phyloP scores from a whole-genome alignment of 73 alveolate genomes.

The Paramecium pentaurelia region DNA sequence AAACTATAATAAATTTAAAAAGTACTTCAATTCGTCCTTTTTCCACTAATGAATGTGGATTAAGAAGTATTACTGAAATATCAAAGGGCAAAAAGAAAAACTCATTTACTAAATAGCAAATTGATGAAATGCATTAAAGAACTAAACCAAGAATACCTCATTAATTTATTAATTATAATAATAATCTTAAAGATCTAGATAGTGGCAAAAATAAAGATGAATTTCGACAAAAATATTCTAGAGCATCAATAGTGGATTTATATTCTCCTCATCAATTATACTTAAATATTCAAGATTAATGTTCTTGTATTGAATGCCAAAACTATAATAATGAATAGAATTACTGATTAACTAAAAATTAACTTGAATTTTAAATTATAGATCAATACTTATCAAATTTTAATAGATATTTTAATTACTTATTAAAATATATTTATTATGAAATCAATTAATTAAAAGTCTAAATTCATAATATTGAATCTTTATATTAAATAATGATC shows the following conservation, averaged over 20 bases:
- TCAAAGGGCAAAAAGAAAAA: neutral
- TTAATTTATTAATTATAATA: neutral
- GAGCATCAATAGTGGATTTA: neutral
- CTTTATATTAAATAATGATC: no score
- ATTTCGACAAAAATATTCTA: neutral
- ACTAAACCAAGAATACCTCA: neutral
- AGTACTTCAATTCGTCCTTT: neutral
- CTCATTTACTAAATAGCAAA: neutral
- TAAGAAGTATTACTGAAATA: slow-evolving; percentile 1
- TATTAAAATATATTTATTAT: no score
- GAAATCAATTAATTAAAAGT: no score
- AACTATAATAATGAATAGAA: neutral
- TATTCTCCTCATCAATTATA: neutral
- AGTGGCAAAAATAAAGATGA: neutral
- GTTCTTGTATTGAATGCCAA: neutral
- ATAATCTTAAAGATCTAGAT: neutral
- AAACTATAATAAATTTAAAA: neutral
- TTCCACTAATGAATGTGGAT: neutral
- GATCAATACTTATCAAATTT: neutral
- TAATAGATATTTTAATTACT: no score
- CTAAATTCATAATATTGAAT: no score
- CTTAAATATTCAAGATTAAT: neutral
- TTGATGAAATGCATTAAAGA: neutral
- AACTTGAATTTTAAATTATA: no score
- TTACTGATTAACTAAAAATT: neutral